Base-by-base conservation (phyloP, 2,329 filamentous ascomycete species). In the Fusarium temperatum region DNA sequence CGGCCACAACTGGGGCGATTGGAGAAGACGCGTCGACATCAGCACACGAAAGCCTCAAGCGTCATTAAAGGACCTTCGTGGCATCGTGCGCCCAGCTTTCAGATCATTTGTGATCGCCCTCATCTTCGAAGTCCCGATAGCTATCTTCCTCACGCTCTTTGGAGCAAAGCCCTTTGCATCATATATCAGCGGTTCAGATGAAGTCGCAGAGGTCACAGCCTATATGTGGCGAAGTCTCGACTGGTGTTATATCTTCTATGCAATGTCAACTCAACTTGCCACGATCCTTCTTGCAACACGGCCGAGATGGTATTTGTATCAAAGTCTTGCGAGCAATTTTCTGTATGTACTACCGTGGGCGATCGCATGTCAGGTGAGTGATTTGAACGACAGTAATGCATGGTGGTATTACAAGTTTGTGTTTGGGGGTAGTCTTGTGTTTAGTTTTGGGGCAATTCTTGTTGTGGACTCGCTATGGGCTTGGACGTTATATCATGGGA, bases 281-380 rank as follows among this genome's bases (percentile, higher is more conserved):
- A 87, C 90, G 0, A 83, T 94, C 1, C 80, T 94, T 1, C 84
- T 93, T 0, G 89, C 92, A 0, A 93, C 91, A 0, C 82, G 86
- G 1, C 91, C 91, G 0, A 82, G 83, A 5, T 94, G 90, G 91
- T 94, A 93, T 77, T 83, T 94, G 0, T 89, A 87, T 66, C 91
- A 94, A 78, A 90, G 89, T 8, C 81, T 94, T 2, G 86, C 83
- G 0, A 92, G 91, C 12, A 94, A 94, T 75, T 54, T 94, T 0
- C 79, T 91, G 0, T 94, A 91, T 77, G 91, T 94, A 0, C 81
- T 94, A 6, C 92, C 91, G 0, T 94, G 92, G 91, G 91, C 92
- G 0, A 88, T 94, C 45, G 90, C 87, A 0, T 90, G 88, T 67
- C 88, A 86, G 57, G 84, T 82, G 9, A 81, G 81, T n/a, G 62